A percentile compares a stretch with the other conserved stretches of the same genome.
Conservation (phyloP, 2,329 filamentous ascomycete species). For the Fusarium ambrosium region DNA sequence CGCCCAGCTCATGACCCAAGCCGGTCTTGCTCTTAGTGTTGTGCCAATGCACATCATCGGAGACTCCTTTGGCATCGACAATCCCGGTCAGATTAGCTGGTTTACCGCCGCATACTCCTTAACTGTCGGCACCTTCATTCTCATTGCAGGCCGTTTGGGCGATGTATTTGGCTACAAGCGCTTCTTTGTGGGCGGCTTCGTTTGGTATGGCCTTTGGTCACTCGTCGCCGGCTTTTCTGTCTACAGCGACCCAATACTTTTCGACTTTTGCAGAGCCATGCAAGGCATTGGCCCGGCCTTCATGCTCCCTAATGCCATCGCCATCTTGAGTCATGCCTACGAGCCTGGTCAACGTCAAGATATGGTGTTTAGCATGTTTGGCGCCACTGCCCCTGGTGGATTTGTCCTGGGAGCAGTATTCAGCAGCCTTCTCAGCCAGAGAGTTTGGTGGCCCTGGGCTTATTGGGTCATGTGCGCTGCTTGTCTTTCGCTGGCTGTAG, state of each 20-base stretch:
- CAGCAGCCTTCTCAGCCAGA: constrained; percentile 44
- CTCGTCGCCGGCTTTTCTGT: constrained; percentile 56
- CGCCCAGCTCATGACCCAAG: constrained; percentile 41
- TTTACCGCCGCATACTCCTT: constrained; percentile 66
- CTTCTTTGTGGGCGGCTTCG: constrained; percentile 63
- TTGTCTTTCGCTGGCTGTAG: constrained; percentile 43
- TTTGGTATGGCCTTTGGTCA: constrained; percentile 65
- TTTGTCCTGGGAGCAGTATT: constrained; percentile 49
- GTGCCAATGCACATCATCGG: constrained; percentile 59
- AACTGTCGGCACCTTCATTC: constrained; percentile 65
- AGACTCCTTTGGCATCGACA: constrained; percentile 56
- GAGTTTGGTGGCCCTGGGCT: constrained; percentile 59
- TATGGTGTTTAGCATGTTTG: constrained; percentile 53
- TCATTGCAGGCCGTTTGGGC: constrained; percentile 66
- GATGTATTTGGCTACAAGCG: constrained; percentile 66
- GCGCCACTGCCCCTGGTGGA: constrained; percentile 51
- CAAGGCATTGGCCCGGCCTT: constrained; percentile 69
- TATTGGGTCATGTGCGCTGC: constrained; percentile 55
- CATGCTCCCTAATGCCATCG: constrained; percentile 68
- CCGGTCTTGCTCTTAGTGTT: constrained; percentile 36
- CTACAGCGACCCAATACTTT: constrained; percentile 57
- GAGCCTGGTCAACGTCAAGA: constrained; percentile 52
- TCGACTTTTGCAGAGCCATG: constrained; percentile 62
- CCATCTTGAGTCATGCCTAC: constrained; percentile 67
- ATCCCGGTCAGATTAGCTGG: constrained; percentile 60